phyloP scores from a whole-genome alignment of 73 alveolate genomes.

The Blepharisma japonicum region DNA sequence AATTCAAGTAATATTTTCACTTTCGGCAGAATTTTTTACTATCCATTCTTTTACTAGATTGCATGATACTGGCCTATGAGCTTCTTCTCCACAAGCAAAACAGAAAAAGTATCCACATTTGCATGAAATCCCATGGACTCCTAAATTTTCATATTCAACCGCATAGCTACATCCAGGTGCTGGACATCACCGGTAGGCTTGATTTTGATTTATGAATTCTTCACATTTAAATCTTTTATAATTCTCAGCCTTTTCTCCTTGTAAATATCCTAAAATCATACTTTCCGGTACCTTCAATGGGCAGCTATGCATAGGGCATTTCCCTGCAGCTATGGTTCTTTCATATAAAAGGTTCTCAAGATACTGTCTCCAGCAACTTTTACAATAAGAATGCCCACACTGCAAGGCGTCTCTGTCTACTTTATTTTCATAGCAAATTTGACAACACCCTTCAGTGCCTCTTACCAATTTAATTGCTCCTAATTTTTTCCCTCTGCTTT shows the following conservation, averaged over 20 bases:
- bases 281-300: neutral
- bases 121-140: slow-evolving; percentile 34
- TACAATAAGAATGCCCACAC: slow-evolving; percentile 60
- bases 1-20: slow-evolving; percentile 56
- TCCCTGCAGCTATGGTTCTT: slow-evolving; percentile 24
- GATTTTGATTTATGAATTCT: neutral
- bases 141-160: neutral
- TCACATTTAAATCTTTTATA: neutral
- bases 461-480: neutral
- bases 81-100: slow-evolving; percentile 56
- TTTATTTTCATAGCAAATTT: neutral
- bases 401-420: slow-evolving; percentile 28
- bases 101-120: slow-evolving; percentile 58
- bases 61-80: slow-evolving; percentile 65
- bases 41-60: slow-evolving; percentile 55
- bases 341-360: slow-evolving; percentile 37
- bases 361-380: slow-evolving; percentile 43
- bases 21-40: slow-evolving; percentile 43
- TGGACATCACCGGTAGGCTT: slow-evolving; percentile 2
- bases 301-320: neutral
- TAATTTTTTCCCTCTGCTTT: slow-evolving; percentile 3
- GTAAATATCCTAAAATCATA: neutral
- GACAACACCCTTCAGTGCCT: slow-evolving; percentile 9
- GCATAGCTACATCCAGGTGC: slow-evolving; percentile 6
- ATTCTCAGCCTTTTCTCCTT: slow-evolving; percentile 7